A percentile compares a stretch with the other conserved stretches of the same genome.
Evolutionary conservation across 1,139 yeast genomes (phyloP).

Genomic region (Taphrina wiesneri): DNA sequence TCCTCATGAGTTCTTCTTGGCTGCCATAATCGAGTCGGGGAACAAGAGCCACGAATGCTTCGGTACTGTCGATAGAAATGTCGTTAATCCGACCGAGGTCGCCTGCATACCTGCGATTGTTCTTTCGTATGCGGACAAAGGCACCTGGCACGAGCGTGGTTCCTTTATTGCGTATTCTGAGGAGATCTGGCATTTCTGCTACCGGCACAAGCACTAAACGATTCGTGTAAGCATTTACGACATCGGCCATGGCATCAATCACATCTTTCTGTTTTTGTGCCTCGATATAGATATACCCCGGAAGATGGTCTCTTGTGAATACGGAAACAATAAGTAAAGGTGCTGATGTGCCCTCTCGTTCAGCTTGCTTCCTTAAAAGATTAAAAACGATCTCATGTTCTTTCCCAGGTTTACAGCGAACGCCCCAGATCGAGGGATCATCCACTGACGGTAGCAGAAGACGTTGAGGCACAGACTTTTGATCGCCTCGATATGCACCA

Average conservation of each 20-base stretch:
- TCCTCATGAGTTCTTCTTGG: constrained; percentile 53
- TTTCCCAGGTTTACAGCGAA: constrained; percentile 87
- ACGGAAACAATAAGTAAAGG: constrained; percentile 82
- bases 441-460: constrained; percentile 91
- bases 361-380: constrained; percentile 72
- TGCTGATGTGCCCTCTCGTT: constrained; percentile 60
- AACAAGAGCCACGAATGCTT: constrained; percentile 84
- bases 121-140: constrained; percentile 68
- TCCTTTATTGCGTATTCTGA: constrained; percentile 88
- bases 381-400: constrained; percentile 89
- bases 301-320: constrained; percentile 89
- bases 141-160: constrained; percentile 88
- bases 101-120: constrained; percentile 87
- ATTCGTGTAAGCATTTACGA: constrained; percentile 77
- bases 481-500: constrained; percentile 82
- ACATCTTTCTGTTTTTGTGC: constrained; percentile 94
- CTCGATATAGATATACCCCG: constrained; percentile 89
- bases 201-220: constrained; percentile 73
- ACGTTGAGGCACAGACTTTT: constrained; percentile 88
- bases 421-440: constrained; percentile 95
- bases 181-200: constrained; percentile 88
- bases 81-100: constrained; percentile 93
- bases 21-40: constrained; percentile 92
- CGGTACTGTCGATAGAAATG: constrained; percentile 89
- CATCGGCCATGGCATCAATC: constrained; percentile 80